Base-by-base conservation (phyloP, 345 rosid genomes). In the Populus davidiana region DNA sequence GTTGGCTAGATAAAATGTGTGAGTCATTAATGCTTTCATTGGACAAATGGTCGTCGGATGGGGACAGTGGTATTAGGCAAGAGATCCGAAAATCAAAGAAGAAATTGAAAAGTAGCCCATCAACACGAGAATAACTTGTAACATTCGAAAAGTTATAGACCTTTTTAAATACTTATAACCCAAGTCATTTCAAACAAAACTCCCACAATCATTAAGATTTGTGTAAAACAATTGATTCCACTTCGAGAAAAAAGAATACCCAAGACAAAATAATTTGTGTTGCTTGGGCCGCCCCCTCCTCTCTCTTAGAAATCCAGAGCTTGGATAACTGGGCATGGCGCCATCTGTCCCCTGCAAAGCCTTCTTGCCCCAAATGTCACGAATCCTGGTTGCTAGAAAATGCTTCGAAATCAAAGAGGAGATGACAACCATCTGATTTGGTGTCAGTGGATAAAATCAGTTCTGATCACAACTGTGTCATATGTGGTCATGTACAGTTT, bases 381-480 rank as follows among this genome's bases (percentile, higher is more conserved):
- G 25, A 59, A 14, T 23, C 33, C 44, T 4, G 20, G 59, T 52
- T 20, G 0, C 35, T 33, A 11, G 21, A 20, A 39, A 56, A 39
- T 33, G 81, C 20, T 41, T 41, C 44, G 35, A 38, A 41, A 72
- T 43, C 1, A 36, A 72, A 39, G 67, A 52, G 50, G n/a, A 17
- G 49, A 27, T 61, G 23, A 25, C 29, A n/a, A 2, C 36, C 33
- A 5, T 70, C 35, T 38, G 83, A 76, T 77, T 31, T 36, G 69
- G 33, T 72, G 85, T 66, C 76, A 20, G 76, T 54, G 44, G 44
- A 67, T 59, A 4, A 23, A 7, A 20, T 4, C n/a, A 2, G n/a
- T 6, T 29, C 12, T 1, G 44, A 69, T 43, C 69, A 4, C 67
- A 12, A 8, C n/a, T 12, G 65, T 74, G 81, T 84, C 78, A 72